Conservation (phyloP, 306 rosid species). For the Quercus engelmannii region DNA sequence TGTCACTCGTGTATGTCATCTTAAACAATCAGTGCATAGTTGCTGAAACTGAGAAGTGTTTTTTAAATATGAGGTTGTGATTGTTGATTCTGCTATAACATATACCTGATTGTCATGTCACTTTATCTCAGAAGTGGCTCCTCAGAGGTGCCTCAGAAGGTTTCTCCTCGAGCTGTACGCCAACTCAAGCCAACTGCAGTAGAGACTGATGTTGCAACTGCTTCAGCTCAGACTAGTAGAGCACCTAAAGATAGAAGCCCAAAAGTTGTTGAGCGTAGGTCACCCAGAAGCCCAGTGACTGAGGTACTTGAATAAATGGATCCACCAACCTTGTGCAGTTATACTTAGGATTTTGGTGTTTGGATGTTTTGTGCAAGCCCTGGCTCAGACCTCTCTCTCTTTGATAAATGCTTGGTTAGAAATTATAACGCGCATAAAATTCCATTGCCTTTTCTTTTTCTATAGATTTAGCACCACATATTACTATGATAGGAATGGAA, state of each 20-base stretch:
- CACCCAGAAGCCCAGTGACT: slow-evolving; percentile 76
- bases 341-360: neutral
- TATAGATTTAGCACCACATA: neutral
- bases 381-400: neutral
- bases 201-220: slow-evolving; percentile 53
- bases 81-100: neutral
- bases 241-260: slow-evolving; percentile 79
- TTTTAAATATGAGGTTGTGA: slow-evolving; percentile 6
- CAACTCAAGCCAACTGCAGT: slow-evolving; percentile 58
- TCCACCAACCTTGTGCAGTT: neutral
- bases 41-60: neutral
- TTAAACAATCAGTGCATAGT: neutral
- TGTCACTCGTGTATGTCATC: neutral
- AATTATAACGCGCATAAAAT: neutral
- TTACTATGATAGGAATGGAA: neutral
- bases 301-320: slow-evolving; percentile 50
- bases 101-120: slow-evolving; percentile 1
- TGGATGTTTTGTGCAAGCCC: neutral
- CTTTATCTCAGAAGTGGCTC: slow-evolving; percentile 56
- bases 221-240: slow-evolving; percentile 47
- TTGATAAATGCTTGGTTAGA: neutral
- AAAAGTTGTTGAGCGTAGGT: slow-evolving; percentile 64
- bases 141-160: slow-evolving; percentile 72
- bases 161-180: slow-evolving; percentile 66
- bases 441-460: slow-evolving; percentile 1